phyloP scores from a whole-genome alignment of 1,139 yeast species.

The Meyerozyma guilliermondii region DNA sequence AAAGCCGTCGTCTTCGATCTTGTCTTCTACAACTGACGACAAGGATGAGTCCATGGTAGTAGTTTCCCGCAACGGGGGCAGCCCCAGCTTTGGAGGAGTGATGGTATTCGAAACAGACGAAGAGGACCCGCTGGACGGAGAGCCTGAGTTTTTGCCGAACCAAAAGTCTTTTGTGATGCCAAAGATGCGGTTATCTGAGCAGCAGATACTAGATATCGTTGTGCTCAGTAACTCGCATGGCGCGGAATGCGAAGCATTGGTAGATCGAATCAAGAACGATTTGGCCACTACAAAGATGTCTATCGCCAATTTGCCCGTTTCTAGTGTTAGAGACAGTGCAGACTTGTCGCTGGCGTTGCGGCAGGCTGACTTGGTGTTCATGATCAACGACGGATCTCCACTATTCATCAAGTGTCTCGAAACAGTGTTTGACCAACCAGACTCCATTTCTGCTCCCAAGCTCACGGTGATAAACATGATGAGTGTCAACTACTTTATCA shows the following conservation, averaged over 20 bases:
- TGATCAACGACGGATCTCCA: conserved; percentile 38
- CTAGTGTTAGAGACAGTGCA: not conserved
- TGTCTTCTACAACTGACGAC: conserved; percentile 23
- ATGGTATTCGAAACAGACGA: conserved; percentile 43
- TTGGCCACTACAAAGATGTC: conserved; percentile 5
- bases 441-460: conserved; percentile 17
- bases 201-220: not conserved
- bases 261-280: conserved; percentile 12
- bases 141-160: conserved; percentile 10
- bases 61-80: conserved; percentile 10
- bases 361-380: conserved; percentile 25
- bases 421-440: conserved; percentile 7
- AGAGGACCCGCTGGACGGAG: conserved; percentile 26
- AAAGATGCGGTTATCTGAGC: conserved; percentile 21
- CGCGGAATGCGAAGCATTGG: conserved; percentile 19
- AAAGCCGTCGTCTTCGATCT: conserved; percentile 17
- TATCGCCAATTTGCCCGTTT: not conserved
- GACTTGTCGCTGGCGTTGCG: not conserved
- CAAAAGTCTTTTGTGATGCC: conserved; percentile 37
- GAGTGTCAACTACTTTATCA: conserved; percentile 37
- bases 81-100: conserved; percentile 13
- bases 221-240: conserved; percentile 8
- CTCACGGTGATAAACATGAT: conserved; percentile 37
- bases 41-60: conserved; percentile 17
- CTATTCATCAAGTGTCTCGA: conserved; percentile 23